A percentile compares a stretch with the other conserved stretches of the same genome.
phyloP scores from a whole-genome alignment of 176 grass and related monocot genomes.

The Urochloa ruziziensis region DNA sequence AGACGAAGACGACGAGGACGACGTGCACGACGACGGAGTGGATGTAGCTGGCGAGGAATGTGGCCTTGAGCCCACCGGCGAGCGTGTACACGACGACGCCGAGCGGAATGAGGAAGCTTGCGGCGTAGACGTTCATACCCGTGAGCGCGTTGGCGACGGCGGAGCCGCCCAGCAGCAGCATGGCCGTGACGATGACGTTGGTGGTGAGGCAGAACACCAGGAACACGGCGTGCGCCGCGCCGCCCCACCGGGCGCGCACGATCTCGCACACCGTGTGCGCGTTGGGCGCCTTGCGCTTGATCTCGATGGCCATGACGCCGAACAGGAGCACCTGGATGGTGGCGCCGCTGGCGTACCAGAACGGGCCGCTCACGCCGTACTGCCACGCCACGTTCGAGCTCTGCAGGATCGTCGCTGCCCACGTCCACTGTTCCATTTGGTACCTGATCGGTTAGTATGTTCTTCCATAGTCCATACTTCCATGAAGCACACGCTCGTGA shows the following conservation, averaged over 20 bases:
- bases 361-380: slow-evolving; percentile 76
- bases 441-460: background rate
- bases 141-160: slow-evolving; percentile 78
- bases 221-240: slow-evolving; percentile 58
- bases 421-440: slow-evolving; percentile 55
- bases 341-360: slow-evolving; percentile 78
- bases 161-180: slow-evolving; percentile 73
- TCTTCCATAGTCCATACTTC: background rate
- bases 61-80: slow-evolving; percentile 74
- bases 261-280: slow-evolving; percentile 82
- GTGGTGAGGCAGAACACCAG: slow-evolving; percentile 71
- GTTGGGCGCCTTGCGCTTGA: slow-evolving; percentile 79
- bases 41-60: slow-evolving; percentile 83
- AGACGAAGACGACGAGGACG: slow-evolving; percentile 66
- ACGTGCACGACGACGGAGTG: slow-evolving; percentile 76
- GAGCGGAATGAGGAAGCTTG: slow-evolving; percentile 78
- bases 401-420: slow-evolving; percentile 80
- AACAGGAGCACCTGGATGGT: slow-evolving; percentile 80
- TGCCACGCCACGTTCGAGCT: slow-evolving; percentile 82
- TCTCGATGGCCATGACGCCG: slow-evolving; percentile 78
- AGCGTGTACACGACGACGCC: slow-evolving; percentile 77
- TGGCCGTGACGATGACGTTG: slow-evolving; percentile 75
- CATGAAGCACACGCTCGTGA: no score
- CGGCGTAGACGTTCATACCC: slow-evolving; percentile 66
- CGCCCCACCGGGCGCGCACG: slow-evolving; percentile 53